These are phyloP conservation scores for Pythium aquatile DNA, from an alignment of 352 stramenopile species.

Conservation along the genomic window DNA sequence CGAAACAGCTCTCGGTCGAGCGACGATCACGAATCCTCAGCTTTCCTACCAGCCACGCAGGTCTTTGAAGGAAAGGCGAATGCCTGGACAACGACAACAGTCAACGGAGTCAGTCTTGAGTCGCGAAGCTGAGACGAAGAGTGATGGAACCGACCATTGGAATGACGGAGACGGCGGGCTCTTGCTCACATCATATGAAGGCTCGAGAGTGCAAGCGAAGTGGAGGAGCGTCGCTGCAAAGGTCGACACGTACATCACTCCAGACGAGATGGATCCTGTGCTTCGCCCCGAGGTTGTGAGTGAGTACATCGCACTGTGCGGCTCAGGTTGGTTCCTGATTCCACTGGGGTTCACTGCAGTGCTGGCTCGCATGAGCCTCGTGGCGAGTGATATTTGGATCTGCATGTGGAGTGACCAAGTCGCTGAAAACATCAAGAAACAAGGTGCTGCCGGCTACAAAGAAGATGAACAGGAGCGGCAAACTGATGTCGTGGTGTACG, in stretches of 20 bases:
- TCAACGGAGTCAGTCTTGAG: neutral
- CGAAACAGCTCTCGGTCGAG: slow-evolving; percentile 16
- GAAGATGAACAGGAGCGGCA: slow-evolving; percentile 8
- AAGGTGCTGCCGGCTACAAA: neutral
- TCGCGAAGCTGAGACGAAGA: neutral
- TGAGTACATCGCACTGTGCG: slow-evolving; percentile 21
- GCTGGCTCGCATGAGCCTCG: slow-evolving; percentile 13
- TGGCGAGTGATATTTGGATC: slow-evolving; percentile 28
- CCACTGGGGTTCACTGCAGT: slow-evolving; percentile 14
- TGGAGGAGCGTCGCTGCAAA: slow-evolving; percentile 17
- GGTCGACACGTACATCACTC: neutral
- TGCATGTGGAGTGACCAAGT: slow-evolving; percentile 28
- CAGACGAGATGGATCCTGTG: slow-evolving; percentile 14
- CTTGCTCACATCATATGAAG: slow-evolving; percentile 6
- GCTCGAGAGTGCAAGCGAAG: slow-evolving; percentile 12
- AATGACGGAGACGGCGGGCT: neutral
- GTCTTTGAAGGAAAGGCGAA: neutral
- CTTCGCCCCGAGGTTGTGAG: neutral
- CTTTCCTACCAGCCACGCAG: slow-evolving; percentile 20
- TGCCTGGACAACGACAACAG: slow-evolving; percentile 6
- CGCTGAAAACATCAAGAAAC: neutral
- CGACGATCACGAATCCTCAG: slow-evolving; percentile 1
- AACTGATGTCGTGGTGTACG: slow-evolving; percentile 25
- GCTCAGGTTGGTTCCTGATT: slow-evolving; percentile 22
- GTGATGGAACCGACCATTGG: neutral